These are phyloP conservation scores for Neonectria faginata DNA, from an alignment of 2,329 filamentous ascomycete species.

Conservation along the genomic window DNA sequence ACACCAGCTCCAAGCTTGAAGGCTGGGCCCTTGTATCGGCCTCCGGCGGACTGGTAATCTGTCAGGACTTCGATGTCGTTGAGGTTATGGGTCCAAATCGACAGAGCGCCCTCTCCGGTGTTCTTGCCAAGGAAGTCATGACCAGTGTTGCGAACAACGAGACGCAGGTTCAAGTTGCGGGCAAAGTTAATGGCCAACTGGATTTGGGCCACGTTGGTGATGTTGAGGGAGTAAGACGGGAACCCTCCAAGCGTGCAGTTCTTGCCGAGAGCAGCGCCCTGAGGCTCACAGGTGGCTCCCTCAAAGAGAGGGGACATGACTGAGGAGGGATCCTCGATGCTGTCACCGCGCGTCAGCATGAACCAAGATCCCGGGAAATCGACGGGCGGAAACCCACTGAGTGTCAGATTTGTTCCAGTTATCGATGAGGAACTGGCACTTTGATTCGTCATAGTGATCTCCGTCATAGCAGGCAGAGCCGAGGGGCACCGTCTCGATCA, in stretches of 20 bases:
- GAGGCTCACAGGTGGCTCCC: conserved; percentile 51
- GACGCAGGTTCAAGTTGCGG: conserved; percentile 55
- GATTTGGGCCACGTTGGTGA: conserved; percentile 55
- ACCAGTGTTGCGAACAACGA: conserved; percentile 60
- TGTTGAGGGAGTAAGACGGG: conserved; percentile 56
- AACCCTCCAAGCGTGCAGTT: conserved; percentile 55
- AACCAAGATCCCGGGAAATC: background rate
- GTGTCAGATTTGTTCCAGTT: conserved; percentile 43
- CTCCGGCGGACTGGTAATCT: conserved; percentile 36
- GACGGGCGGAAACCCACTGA: conserved; percentile 12
- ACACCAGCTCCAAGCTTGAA: conserved; percentile 67
- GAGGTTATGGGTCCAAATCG: conserved; percentile 67
- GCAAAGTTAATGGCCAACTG: conserved; percentile 60
- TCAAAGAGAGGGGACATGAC: conserved; percentile 55
- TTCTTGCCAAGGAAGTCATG: conserved; percentile 65
- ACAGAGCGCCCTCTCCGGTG: conserved; percentile 66
- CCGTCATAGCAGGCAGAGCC: conserved; percentile 48
- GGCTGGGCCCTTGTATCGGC: conserved; percentile 57
- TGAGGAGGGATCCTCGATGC: conserved; percentile 52
- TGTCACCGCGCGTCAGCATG: conserved; percentile 27
- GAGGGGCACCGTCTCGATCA: conserved; percentile 48
- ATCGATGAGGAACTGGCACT: conserved; percentile 43
- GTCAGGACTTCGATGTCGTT: conserved; percentile 50
- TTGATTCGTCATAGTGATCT: conserved; percentile 44
- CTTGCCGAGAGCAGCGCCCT: conserved; percentile 34